Base-by-base conservation (phyloP, 2,329 filamentous ascomycete genomes). In the Ceratocystis cacaofunesta region DNA sequence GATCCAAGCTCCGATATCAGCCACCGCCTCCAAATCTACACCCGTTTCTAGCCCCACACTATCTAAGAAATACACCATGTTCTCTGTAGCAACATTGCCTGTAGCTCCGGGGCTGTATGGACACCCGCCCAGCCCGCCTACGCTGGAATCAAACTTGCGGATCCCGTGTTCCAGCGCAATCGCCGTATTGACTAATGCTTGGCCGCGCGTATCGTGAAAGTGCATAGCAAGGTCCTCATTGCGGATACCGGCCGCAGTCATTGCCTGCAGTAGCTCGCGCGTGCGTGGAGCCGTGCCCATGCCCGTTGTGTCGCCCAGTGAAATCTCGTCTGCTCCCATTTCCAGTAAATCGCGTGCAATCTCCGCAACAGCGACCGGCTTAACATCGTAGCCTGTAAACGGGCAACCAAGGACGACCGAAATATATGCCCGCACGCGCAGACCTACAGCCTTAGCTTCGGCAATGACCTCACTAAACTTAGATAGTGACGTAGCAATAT, bases 311-410 rank as follows among this genome's bases (percentile, higher is more conserved):
- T 96, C 92, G 5, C 90, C 91, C 0, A 96, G 82, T 1, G 88
- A 89, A 70, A 96, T 91, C 78, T 96, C 90, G 72, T 95, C 90
- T 22, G 90, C 92, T 19, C 92, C 92, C 79, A 92, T 89, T 72
- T 92, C 88, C 1, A 96, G 79, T 61, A 96, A 76, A 71, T 79
- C 85, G 68, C 78, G 82, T 0, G 88, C 86, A 57, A 88, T 83
- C 69, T 87, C 81, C 0, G 84, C 85, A 0, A 88, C 85, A 68
- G 77, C 78, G 71, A 81, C 79, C 41, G 85, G 84, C 70, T 85
- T 78, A 2, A 87, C 84, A 64, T 85, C 81, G 72, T 80, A 79
- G 2, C 85, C 85, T 70, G 86, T 84, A 68, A 87, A 94, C 0
- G 90, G 90, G 69, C 90, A 95, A 1, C 88, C 88, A 5, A 95